Conservation (phyloP, 768 basidiomycete species). For the Roridomyces roridus region DNA sequence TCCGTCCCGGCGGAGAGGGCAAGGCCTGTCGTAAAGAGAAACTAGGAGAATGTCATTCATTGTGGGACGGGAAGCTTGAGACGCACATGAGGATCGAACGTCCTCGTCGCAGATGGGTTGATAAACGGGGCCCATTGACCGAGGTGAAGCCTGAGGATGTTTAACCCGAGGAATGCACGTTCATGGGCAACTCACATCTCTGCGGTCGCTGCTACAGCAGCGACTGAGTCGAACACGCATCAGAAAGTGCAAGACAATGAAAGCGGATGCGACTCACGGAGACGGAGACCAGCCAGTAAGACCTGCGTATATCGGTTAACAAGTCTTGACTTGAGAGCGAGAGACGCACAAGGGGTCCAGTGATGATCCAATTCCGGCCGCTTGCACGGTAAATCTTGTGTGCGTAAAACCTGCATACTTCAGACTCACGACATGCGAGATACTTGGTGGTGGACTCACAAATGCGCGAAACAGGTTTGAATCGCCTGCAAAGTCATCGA, state of each 20-base stretch:
- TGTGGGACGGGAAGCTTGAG: not conserved
- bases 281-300: not conserved
- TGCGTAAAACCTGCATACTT: too few relatives aligned
- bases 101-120: too few relatives aligned
- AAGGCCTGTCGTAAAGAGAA: constrained; percentile 49
- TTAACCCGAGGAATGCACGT: not conserved
- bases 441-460: too few relatives aligned
- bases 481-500: too few relatives aligned
- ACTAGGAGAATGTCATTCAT: constrained; percentile 29
- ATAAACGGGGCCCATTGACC: constrained; percentile 14
- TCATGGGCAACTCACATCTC: constrained; percentile 26
- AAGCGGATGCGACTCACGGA: too few relatives aligned
- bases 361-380: constrained; percentile 8
- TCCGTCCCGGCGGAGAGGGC: constrained; percentile 46
- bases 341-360: constrained; percentile 27
- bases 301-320: too few relatives aligned
- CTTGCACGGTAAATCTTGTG: too few relatives aligned
- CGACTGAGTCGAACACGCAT: too few relatives aligned
- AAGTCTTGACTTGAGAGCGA: not conserved
- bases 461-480: too few relatives aligned
- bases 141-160: constrained; percentile 22
- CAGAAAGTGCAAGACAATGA: too few relatives aligned
- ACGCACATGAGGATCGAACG: too few relatives aligned
- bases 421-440: too few relatives aligned
- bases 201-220: constrained; percentile 29